A percentile compares a stretch with the other conserved stretches of the same genome.
Conservation (phyloP, 257 asterid species). For the Solanum ossicruentum region DNA sequence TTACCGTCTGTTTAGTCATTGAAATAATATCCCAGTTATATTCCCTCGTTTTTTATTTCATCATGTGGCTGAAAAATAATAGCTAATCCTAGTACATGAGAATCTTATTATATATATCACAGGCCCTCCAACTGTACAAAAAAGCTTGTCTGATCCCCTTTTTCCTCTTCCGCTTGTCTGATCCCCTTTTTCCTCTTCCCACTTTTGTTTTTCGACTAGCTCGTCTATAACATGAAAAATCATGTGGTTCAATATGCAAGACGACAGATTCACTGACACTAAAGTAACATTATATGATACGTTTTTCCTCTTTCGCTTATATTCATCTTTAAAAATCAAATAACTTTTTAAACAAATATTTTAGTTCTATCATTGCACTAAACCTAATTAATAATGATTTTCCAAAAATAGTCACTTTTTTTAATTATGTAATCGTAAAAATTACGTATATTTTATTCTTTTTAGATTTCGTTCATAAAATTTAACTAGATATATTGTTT, state of each 20-base stretch:
- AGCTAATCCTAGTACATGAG: background rate
- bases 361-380: too few species aligned
- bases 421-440: too few species aligned
- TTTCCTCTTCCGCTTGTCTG: background rate
- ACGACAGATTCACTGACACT: background rate
- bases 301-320: too few species aligned
- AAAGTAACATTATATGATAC: too few species aligned
- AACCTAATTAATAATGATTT: background rate
- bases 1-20: background rate
- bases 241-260: background rate
- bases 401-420: too few species aligned
- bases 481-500: accelerated
- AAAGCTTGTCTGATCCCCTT: background rate
- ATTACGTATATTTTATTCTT: too few species aligned
- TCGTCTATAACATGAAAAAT: background rate
- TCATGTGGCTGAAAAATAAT: background rate
- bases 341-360: too few species aligned
- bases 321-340: too few species aligned
- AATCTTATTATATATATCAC: background rate
- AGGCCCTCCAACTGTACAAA: background rate
- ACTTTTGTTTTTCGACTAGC: background rate
- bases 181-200: background rate
- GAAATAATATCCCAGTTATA: background rate
- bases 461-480: too few species aligned
- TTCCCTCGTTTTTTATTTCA: background rate